phyloP scores from a whole-genome alignment of 2,329 filamentous ascomycete species.

The Drechslerella dactyloides region DNA sequence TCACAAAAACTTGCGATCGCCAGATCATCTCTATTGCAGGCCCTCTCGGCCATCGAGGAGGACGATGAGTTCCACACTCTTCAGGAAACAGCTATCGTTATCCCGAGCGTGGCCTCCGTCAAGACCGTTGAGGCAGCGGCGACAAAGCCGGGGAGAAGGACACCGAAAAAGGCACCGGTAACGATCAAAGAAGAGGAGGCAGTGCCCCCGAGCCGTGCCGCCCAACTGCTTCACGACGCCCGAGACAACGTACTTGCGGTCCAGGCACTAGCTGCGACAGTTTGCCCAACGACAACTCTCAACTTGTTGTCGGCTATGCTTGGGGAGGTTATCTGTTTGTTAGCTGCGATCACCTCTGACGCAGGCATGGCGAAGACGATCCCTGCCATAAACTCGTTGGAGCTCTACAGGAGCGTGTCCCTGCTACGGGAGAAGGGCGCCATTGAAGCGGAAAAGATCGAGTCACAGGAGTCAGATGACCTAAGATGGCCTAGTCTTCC shows the following conservation, averaged over 20 bases:
- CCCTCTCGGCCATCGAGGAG: constrained; percentile 73
- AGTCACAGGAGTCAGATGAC: constrained; percentile 59
- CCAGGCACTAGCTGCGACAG: constrained; percentile 64
- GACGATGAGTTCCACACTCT: constrained; percentile 88
- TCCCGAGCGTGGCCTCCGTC: constrained; percentile 58
- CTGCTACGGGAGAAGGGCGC: constrained; percentile 70
- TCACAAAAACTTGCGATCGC: constrained; percentile 69
- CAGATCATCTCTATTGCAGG: constrained; percentile 71
- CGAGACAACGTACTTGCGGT: constrained; percentile 71
- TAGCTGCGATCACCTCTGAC: constrained; percentile 67
- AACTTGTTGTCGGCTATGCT: constrained; percentile 69
- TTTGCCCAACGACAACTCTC: constrained; percentile 66
- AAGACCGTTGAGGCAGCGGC: constrained; percentile 58
- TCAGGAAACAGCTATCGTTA: constrained; percentile 71
- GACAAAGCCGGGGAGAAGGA: constrained; percentile 55
- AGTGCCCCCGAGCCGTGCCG: constrained; percentile 53
- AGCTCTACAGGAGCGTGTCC: constrained; percentile 73
- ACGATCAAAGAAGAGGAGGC: constrained; percentile 50
- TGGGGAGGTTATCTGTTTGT: constrained; percentile 69
- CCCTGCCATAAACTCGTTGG: constrained; percentile 67
- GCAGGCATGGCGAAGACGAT: constrained; percentile 61
- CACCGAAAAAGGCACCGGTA: constrained; percentile 45
- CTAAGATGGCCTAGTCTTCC: constrained; percentile 55
- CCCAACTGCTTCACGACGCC: constrained; percentile 69
- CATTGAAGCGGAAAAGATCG: constrained; percentile 62